Evolutionary conservation across 352 stramenopile species (phyloP), one percentile per base, ranked within the genome.

Genomic region (Globisporangium polare): DNA sequence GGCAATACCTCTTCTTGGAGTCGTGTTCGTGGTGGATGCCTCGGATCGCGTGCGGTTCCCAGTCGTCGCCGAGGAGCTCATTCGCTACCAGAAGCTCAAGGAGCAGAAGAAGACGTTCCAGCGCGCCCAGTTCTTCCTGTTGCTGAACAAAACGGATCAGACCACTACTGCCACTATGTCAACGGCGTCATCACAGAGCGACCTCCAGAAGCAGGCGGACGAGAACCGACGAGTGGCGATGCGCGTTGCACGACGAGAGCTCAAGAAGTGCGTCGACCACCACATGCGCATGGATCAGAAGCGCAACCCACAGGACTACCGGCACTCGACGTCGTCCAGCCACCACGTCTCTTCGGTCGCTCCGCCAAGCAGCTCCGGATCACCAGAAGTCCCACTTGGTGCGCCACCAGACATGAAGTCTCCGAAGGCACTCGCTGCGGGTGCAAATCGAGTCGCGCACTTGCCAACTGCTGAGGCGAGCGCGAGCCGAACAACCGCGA

Each of bases 91-190:
- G n/a, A 80, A 77, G 29, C 51, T 80, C 24, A 69, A 68, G 17
- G 59, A 78, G 2, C 59, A 63, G 10, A 60, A 61, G 18, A 73
- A 72, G 20, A 31, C 17, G 17, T 66, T 86, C 42, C 55, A 66
- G 17, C 67, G 70, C 8, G 53, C 73, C 0, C 79, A 72, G 41
- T 68, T 89, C 35, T 75, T 86, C 42, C 52, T 88, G 2, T 27
- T 89, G 17, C 58, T 89, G 37, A 89, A 89, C 69, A 89, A 89
- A 67, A 72, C 60, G 1, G 79, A 89, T 53, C 49, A 63, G 18
- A 68, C 62, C 50, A 5, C 46, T 37, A 9, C 17, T 59, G 26
- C 53, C 41, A 0, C 20, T 39, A 58, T 8, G 52, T 42, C 5
- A 39, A 68, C n/a, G 51, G 53, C 41, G 53, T 59, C 15, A 13